Conservation (phyloP, 768 basidiomycete species). For the Mycena galopus region DNA sequence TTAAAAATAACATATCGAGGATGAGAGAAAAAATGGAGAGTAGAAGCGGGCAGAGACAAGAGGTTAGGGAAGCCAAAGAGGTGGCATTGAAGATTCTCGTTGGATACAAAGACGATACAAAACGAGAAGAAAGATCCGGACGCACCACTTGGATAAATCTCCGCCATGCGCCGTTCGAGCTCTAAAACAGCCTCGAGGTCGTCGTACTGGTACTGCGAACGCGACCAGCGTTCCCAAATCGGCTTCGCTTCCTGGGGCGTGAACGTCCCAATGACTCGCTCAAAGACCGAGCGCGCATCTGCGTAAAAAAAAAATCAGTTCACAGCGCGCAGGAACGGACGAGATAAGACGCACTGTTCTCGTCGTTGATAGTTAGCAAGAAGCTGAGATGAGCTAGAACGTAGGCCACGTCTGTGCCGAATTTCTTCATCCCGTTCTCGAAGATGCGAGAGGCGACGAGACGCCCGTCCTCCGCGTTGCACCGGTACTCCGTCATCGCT, state of each 20-base stretch:
- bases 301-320: constrained; percentile 4
- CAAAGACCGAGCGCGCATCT: constrained; percentile 98
- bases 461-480: constrained; percentile 73
- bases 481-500: constrained; percentile 98
- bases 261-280: constrained; percentile 86
- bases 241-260: constrained; percentile 83
- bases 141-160: constrained; percentile 88
- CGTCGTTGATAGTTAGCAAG: constrained; percentile 94
- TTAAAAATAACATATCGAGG: neutral
- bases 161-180: constrained; percentile 89
- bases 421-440: constrained; percentile 90
- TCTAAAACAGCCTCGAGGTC: constrained; percentile 90
- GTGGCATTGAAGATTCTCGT: neutral
- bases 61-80: neutral
- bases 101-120: constrained; percentile 7
- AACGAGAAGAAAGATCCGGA: constrained; percentile 11
- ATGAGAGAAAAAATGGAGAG: neutral
- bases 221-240: constrained; percentile 96
- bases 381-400: constrained; percentile 93
- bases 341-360: constrained; percentile 79
- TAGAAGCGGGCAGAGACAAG: neutral
- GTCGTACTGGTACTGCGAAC: constrained; percentile 96
- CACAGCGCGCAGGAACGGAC: neutral
- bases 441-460: constrained; percentile 89
- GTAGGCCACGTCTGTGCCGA: constrained; percentile 86